Base-by-base conservation (phyloP, 73 alveolate species). In the Paramecium tetraurelia region DNA sequence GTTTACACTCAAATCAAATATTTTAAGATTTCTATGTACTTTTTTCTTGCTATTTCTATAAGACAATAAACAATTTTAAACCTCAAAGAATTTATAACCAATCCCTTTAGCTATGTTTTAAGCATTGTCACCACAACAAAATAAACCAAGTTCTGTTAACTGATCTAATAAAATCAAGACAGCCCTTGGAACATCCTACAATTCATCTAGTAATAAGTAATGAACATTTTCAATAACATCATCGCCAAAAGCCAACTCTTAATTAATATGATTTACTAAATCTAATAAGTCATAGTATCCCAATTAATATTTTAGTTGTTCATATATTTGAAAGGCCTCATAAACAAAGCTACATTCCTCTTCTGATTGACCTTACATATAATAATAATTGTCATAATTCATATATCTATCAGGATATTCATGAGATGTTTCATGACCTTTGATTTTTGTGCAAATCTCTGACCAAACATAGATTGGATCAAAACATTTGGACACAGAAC, bases 101-200 rank as follows among this genome's bases (percentile, higher is more conserved):
- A 97, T 98, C 22, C 99, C 99, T 94, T 92, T 96, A 12, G 99
- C 99, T 24, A 97, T 96, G 21, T 97, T 97, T 57, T 97, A 93
- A 29, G 99, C 98, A 35, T 98, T 96, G 71, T 97, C 99, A 40
- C 99, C 99, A 24, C 97, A 92, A 86, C 96, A 96, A 94, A 97
- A 95, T 8, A 97, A 92, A 10, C 95, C 96, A 46, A 76, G 86
- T 41, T 95, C 90, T 4, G 97, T 96, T 7, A 96, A 86, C 35
- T 83, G 21, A 41, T 95, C 76, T 22, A 97, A 72, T 18, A 96
- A 86, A 8, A 59, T 41, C 44, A 97, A 80, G 1, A 97, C 87
- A 38, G 95, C 94, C 10, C 90, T 95, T 7, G 99, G 92, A 7
- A 97, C 83, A 77, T 97, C 99, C 85, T 97, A 92, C 8, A 97